Evolutionary conservation across 768 basidiomycete genomes (phyloP).

Genomic region (Russula earlei): DNA sequence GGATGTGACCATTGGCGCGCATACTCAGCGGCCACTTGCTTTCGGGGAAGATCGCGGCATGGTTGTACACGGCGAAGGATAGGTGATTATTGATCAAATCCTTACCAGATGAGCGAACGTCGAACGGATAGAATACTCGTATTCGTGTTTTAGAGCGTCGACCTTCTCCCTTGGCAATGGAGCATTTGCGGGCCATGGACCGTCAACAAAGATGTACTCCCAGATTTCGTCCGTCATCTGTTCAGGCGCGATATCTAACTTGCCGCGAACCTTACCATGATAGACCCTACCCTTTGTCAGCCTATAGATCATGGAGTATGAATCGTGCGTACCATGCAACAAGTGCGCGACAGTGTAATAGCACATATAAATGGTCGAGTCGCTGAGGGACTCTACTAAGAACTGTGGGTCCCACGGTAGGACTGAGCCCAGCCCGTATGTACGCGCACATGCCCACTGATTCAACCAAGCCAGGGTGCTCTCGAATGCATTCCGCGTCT

Average conservation of each 20-base stretch:
- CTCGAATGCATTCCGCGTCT: slow-evolving; percentile 90
- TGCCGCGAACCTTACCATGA: slow-evolving; percentile 73
- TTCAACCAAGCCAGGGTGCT: slow-evolving; percentile 90
- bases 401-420: slow-evolving; percentile 96
- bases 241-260: slow-evolving; percentile 75
- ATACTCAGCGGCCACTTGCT: slow-evolving; percentile 88
- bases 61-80: slow-evolving; percentile 90
- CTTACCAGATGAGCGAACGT: slow-evolving; percentile 96
- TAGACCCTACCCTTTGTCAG: slow-evolving; percentile 38
- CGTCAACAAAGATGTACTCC: slow-evolving; percentile 85
- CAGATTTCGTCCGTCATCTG: slow-evolving; percentile 98
- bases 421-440: slow-evolving; percentile 90
- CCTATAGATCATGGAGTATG: neutral
- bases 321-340: slow-evolving; percentile 61
- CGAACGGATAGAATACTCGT: slow-evolving; percentile 97
- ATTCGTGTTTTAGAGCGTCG: slow-evolving; percentile 81
- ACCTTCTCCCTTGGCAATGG: slow-evolving; percentile 68
- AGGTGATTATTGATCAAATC: slow-evolving; percentile 94
- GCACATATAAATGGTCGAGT: slow-evolving; percentile 97
- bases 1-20: slow-evolving; percentile 92
- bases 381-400: slow-evolving; percentile 92
- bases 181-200: slow-evolving; percentile 60
- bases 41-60: slow-evolving; percentile 86
- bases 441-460: slow-evolving; percentile 98
- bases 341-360: slow-evolving; percentile 94